These are phyloP conservation scores for Fusarium sp. DNA, from an alignment of 2,329 filamentous ascomycete genomes.

Conservation along the genomic window DNA sequence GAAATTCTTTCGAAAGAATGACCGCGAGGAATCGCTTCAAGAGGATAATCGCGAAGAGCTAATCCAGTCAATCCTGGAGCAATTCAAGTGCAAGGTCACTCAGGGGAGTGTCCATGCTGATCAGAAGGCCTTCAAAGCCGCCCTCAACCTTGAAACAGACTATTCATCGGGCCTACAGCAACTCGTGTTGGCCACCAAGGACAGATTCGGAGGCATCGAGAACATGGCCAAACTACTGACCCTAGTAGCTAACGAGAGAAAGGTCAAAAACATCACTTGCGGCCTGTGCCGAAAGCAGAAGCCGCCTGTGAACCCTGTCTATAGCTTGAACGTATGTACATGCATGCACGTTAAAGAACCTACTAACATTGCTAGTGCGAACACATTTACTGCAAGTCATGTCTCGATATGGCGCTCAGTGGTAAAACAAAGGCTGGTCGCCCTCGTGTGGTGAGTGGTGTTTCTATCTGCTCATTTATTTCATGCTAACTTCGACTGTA, in stretches of 20 bases:
- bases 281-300: constrained; percentile 4
- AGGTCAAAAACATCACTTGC: constrained; percentile 5
- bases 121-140: fast-evolving
- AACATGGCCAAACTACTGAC: constrained; percentile 37
- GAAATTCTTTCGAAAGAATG: constrained; percentile 29
- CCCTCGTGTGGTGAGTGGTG: neutral
- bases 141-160: fast-evolving
- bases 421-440: neutral
- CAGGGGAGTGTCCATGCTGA: fast-evolving
- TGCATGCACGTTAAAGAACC: fast-evolving
- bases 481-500: constrained; percentile 13
- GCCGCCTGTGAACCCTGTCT: neutral
- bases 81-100: neutral
- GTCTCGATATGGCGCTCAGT: constrained; percentile 19
- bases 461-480: fast-evolving
- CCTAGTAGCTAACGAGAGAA: constrained; percentile 27
- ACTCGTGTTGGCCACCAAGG: neutral
- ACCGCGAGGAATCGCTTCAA: neutral
- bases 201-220: constrained; percentile 4
- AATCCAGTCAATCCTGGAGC: neutral
- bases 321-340: constrained; percentile 16
- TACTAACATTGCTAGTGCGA: constrained; percentile 49
- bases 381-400: constrained; percentile 51
- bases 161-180: neutral
- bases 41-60: neutral